phyloP scores from a whole-genome alignment of 1,284 basidiomycete genomes.

The Mycena citricolor region DNA sequence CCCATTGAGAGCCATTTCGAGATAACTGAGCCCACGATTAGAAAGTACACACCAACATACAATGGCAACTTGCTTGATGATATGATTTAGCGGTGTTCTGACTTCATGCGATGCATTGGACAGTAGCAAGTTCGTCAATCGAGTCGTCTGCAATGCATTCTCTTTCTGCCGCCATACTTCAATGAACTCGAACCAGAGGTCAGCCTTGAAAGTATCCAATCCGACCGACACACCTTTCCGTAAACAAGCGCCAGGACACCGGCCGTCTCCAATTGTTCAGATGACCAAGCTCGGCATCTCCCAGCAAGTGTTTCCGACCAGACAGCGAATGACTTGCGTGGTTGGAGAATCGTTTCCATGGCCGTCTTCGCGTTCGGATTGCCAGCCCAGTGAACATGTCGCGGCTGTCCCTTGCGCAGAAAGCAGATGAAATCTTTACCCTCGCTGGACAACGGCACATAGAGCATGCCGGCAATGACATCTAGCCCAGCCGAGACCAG shows the following conservation, averaged over 20 bases:
- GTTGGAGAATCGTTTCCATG: constrained; percentile 55
- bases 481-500: constrained; percentile 71
- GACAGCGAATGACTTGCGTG: constrained; percentile 77
- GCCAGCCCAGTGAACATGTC: constrained; percentile 78
- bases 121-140: constrained; percentile 76
- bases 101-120: constrained; percentile 87
- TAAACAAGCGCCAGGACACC: constrained; percentile 84
- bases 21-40: constrained; percentile 51
- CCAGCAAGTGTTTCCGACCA: constrained; percentile 83
- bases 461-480: constrained; percentile 77
- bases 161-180: constrained; percentile 90
- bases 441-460: constrained; percentile 72
- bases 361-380: constrained; percentile 58
- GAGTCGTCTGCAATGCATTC: constrained; percentile 72
- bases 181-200: constrained; percentile 57
- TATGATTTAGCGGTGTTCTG: constrained; percentile 77
- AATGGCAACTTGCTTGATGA: constrained; percentile 59
- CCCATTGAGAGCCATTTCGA: constrained; percentile 84
- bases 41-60: constrained; percentile 27
- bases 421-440: constrained; percentile 84
- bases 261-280: constrained; percentile 87
- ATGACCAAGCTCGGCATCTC: constrained; percentile 75
- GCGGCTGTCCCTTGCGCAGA: constrained; percentile 74
- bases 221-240: constrained; percentile 62
- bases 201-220: no score